These are phyloP conservation scores for Mycena galopus DNA, from an alignment of 768 basidiomycete species.

Conservation along the genomic window DNA sequence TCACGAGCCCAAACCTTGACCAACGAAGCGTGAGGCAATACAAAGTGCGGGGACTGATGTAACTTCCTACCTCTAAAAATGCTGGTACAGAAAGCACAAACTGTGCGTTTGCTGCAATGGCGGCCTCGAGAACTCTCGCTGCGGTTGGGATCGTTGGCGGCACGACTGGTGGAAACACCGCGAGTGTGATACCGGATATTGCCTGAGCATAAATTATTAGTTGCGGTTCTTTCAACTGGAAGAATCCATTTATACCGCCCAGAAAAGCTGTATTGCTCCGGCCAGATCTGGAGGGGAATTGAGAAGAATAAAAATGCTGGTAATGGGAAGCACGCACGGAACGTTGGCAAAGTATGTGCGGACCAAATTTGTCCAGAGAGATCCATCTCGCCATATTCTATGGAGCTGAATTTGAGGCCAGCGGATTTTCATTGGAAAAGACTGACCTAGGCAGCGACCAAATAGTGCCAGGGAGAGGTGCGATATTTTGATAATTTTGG, in stretches of 20 bases:
- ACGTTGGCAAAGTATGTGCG: background rate
- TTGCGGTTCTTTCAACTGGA: background rate
- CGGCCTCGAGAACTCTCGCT: slow-evolving; percentile 43
- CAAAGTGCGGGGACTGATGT: background rate
- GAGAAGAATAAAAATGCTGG: background rate
- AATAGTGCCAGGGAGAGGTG: background rate
- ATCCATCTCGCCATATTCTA: slow-evolving; percentile 16
- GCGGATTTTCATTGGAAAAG: no score
- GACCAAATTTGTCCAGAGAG: slow-evolving; percentile 6
- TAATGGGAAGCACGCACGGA: background rate
- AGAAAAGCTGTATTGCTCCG: background rate
- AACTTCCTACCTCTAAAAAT: slow-evolving; percentile 46
- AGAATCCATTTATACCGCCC: slow-evolving; percentile 4
- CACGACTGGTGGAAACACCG: slow-evolving; percentile 44
- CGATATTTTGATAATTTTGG: slow-evolving; percentile 1
- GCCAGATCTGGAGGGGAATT: background rate
- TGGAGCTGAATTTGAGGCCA: background rate
- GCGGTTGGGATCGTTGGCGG: slow-evolving; percentile 47
- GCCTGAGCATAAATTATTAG: slow-evolving; percentile 31
- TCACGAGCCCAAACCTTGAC: slow-evolving; percentile 35
- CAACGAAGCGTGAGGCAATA: no score
- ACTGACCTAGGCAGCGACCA: background rate
- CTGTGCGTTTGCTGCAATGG: slow-evolving; percentile 38
- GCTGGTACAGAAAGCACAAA: slow-evolving; percentile 46
- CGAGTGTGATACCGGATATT: slow-evolving; percentile 42